Percentiles rank a stretch among this genome's conserved stretches.
These are phyloP conservation scores for Aspergillus luchuensis DNA, from an alignment of 2,329 filamentous ascomycete species.

Conservation along the genomic window DNA sequence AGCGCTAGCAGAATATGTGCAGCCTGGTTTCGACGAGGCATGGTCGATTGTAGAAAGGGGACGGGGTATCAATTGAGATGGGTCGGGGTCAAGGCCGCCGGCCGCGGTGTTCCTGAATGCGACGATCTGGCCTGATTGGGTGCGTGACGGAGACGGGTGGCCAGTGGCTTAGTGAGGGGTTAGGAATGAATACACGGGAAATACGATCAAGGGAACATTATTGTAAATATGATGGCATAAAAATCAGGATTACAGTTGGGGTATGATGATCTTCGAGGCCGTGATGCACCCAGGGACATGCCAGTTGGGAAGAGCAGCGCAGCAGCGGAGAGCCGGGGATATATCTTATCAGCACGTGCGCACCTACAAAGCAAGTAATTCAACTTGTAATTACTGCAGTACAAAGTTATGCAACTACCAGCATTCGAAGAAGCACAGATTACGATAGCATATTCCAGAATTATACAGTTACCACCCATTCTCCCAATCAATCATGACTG, in stretches of 20 bases:
- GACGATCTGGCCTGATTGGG: conserved; percentile 14
- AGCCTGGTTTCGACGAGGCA: conserved; percentile 27
- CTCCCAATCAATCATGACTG: too few relatives aligned
- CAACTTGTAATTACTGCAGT: background rate
- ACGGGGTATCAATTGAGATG: background rate
- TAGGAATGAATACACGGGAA: background rate
- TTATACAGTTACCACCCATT: background rate
- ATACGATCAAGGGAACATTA: background rate
- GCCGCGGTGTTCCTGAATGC: background rate
- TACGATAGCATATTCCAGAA: background rate
- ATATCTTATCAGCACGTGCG: conserved; percentile 24
- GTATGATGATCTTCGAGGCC: background rate
- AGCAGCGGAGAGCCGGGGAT: background rate
- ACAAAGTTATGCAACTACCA: too few relatives aligned
- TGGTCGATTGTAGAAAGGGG: conserved; percentile 13
- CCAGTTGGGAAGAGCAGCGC: conserved; percentile 17
- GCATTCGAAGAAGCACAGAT: too few relatives aligned
- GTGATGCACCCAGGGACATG: conserved; percentile 5
- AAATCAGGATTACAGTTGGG: background rate
- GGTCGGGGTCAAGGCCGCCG: background rate
- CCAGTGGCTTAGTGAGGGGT: too few relatives aligned
- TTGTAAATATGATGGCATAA: background rate
- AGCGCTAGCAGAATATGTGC: conserved; percentile 36
- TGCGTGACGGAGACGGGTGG: background rate
- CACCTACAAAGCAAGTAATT: too few relatives aligned